A percentile compares a stretch with the other conserved stretches of the same genome.
These are phyloP conservation scores for button mushroom (Agaricus bisporus) DNA, from an alignment of 768 basidiomycete species.

Conservation along the genomic window DNA sequence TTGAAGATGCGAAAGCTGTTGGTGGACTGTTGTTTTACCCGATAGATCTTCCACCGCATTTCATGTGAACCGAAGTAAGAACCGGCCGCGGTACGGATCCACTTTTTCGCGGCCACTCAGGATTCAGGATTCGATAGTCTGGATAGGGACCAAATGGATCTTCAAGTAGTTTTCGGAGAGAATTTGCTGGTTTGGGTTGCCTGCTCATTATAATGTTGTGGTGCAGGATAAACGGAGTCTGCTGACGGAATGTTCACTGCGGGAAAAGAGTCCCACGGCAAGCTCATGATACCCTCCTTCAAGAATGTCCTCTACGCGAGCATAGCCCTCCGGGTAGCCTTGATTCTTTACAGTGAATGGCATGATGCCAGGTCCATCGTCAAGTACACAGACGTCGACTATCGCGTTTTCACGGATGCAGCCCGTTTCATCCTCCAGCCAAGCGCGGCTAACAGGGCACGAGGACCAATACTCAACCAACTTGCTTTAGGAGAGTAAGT, in stretches of 20 bases:
- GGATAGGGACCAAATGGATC: slow-evolving; percentile 19
- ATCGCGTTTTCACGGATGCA: slow-evolving; percentile 92
- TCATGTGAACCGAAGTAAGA: slow-evolving; percentile 16
- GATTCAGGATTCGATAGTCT: slow-evolving; percentile 16
- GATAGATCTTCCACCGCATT: slow-evolving; percentile 10
- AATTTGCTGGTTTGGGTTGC: not conserved
- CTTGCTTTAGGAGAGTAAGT: slow-evolving; percentile 73
- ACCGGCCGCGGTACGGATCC: slow-evolving; percentile 9
- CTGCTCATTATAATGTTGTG: not conserved
- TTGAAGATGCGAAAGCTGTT: not conserved
- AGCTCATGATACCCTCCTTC: slow-evolving; percentile 34
- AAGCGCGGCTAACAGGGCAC: slow-evolving; percentile 43
- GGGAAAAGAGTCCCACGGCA: slow-evolving; percentile 12
- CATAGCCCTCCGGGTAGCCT: slow-evolving; percentile 51
- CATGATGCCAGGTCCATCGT: slow-evolving; percentile 78
- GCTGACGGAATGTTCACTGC: not conserved
- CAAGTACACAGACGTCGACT: slow-evolving; percentile 99
- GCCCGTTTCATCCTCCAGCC: slow-evolving; percentile 60
- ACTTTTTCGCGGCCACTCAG: slow-evolving; percentile 14
- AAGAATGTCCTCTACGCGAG: slow-evolving; percentile 47
- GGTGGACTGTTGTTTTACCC: slow-evolving; percentile 1
- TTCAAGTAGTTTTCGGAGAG: not conserved
- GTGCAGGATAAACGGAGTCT: not conserved
- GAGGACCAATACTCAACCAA: slow-evolving; percentile 47
- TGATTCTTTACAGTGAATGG: slow-evolving; percentile 87